These are phyloP conservation scores for Plasmopara viticola DNA, from an alignment of 352 stramenopile genomes.

Conservation along the genomic window DNA sequence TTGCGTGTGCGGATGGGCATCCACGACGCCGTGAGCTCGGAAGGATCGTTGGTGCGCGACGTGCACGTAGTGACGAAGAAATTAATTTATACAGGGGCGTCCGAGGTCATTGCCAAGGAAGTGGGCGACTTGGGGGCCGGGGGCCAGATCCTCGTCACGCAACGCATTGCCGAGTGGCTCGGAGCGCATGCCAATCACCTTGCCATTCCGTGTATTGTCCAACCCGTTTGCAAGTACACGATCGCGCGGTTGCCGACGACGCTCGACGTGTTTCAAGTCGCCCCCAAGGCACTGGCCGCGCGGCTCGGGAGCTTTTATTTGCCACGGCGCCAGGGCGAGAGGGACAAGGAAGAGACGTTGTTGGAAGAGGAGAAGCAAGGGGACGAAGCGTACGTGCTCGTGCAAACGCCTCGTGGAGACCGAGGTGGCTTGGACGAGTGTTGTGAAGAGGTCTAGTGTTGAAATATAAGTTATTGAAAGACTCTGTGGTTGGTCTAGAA, in stretches of 20 bases:
- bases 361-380: conserved; percentile 9
- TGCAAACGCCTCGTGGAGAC: conserved; percentile 9
- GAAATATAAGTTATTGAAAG: background rate
- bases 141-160: conserved; percentile 47
- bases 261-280: conserved; percentile 32
- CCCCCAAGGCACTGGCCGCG: conserved; percentile 18
- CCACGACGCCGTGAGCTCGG: conserved; percentile 27
- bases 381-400: conserved; percentile 8
- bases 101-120: conserved; percentile 42
- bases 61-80: conserved; percentile 40
- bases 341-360: conserved; percentile 11
- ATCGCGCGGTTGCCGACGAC: conserved; percentile 24
- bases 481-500: no score
- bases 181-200: conserved; percentile 13
- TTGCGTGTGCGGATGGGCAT: conserved; percentile 46
- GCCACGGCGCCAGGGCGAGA: conserved; percentile 12
- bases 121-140: conserved; percentile 41
- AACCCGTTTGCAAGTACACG: conserved; percentile 24
- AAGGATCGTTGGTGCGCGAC: conserved; percentile 26
- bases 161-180: conserved; percentile 37
- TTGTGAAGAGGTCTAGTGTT: background rate
- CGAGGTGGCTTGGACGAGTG: background rate
- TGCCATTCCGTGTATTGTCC: conserved; percentile 18
- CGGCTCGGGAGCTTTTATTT: conserved; percentile 16
- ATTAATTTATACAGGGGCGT: conserved; percentile 37